Percentiles rank a stretch among this genome's conserved stretches.
Evolutionary conservation across 2,329 filamentous ascomycete species (phyloP).

Genomic region (Cladobotryum mycophilum): DNA sequence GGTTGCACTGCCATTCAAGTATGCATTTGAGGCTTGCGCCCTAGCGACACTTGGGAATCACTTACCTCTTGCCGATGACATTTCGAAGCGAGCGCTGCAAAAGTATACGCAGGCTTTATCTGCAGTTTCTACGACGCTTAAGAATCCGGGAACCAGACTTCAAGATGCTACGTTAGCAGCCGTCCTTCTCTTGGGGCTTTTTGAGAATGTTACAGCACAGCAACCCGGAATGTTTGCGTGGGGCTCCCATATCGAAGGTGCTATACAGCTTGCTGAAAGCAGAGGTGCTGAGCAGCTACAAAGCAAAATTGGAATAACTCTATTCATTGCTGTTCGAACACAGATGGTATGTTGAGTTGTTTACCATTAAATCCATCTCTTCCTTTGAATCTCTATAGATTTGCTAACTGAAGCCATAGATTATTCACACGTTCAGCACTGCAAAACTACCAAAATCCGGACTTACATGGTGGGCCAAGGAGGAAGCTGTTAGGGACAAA

Average conservation of each 20-base stretch:
- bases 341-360: slow-evolving; percentile 43
- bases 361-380: not conserved
- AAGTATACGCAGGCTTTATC: slow-evolving; percentile 51
- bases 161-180: slow-evolving; percentile 54
- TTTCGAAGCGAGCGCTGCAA: slow-evolving; percentile 36
- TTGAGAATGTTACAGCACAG: slow-evolving; percentile 53
- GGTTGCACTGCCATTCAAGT: slow-evolving; percentile 41
- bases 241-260: slow-evolving; percentile 59
- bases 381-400: not conserved
- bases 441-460: slow-evolving; percentile 48
- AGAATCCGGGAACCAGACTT: slow-evolving; percentile 41
- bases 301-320: slow-evolving; percentile 45
- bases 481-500: slow-evolving; percentile 41
- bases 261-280: slow-evolving; percentile 54
- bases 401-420: slow-evolving; percentile 28
- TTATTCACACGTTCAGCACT: slow-evolving; percentile 50
- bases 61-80: slow-evolving; percentile 23
- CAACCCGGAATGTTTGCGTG: slow-evolving; percentile 51
- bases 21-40: slow-evolving; percentile 55
- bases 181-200: slow-evolving; percentile 54
- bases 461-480: slow-evolving; percentile 53
- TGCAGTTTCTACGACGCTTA: slow-evolving; percentile 46
- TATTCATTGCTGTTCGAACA: slow-evolving; percentile 55
- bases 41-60: slow-evolving; percentile 52
- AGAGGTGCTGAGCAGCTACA: slow-evolving; percentile 50